Conservation (phyloP, 1,284 basidiomycete species). For the Cryptococcus deneoformans region DNA sequence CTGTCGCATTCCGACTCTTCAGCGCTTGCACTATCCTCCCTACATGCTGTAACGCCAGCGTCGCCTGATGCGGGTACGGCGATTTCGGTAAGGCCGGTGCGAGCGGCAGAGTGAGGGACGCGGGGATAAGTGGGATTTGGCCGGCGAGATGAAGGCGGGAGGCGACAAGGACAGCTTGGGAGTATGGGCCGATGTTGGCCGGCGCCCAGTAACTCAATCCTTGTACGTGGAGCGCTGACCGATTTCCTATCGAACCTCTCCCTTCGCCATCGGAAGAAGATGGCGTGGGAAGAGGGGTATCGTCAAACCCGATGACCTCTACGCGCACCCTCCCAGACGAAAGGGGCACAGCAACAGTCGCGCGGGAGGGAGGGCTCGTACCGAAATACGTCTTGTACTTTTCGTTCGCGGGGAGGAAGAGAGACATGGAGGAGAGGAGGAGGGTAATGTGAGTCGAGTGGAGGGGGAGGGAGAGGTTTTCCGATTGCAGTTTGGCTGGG, state of each 20-base stretch:
- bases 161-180: constrained; percentile 77
- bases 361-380: constrained; percentile 85
- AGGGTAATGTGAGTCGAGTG: constrained; percentile 78
- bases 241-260: constrained; percentile 42
- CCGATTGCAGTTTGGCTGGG: constrained; percentile 55
- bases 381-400: constrained; percentile 82
- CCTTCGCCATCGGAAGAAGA: background rate
- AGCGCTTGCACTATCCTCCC: constrained; percentile 64
- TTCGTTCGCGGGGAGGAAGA: constrained; percentile 70
- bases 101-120: constrained; percentile 64
- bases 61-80: constrained; percentile 50
- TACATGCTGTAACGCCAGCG: constrained; percentile 78
- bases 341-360: constrained; percentile 79
- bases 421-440: constrained; percentile 74
- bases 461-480: constrained; percentile 56
- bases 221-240: constrained; percentile 88
- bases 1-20: constrained; percentile 53
- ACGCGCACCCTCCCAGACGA: constrained; percentile 59
- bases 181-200: constrained; percentile 98
- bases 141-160: constrained; percentile 83
- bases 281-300: constrained; percentile 8
- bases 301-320: constrained; percentile 69
- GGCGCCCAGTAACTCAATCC: constrained; percentile 97
- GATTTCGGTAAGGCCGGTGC: constrained; percentile 40
- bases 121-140: constrained; percentile 87